These are phyloP conservation scores for Clohesyomyces aquaticus DNA, from an alignment of 495 filamentous ascomycete species.

Conservation along the genomic window DNA sequence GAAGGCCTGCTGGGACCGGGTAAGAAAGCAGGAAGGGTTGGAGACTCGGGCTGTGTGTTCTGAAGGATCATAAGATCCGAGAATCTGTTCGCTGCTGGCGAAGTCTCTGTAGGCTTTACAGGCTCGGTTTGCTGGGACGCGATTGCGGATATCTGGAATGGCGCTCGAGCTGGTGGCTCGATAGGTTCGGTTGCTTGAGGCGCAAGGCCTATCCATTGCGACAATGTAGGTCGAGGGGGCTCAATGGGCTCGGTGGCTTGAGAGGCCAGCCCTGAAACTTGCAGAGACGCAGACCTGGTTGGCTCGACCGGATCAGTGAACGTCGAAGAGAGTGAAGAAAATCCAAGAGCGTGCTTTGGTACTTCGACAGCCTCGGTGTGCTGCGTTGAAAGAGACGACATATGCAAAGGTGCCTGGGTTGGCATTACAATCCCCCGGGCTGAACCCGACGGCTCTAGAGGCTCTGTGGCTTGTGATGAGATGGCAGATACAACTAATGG, in stretches of 20 bases:
- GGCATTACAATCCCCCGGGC: neutral
- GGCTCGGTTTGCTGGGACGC: conserved; percentile 36
- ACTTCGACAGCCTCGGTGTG: conserved; percentile 32
- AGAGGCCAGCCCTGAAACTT: neutral
- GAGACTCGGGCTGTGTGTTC: conserved; percentile 37
- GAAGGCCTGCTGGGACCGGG: conserved; percentile 29
- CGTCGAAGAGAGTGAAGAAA: conserved; percentile 56
- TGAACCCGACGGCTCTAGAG: neutral
- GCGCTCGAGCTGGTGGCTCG: conserved; percentile 20
- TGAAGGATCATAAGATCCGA: conserved; percentile 36
- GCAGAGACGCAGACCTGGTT: neutral
- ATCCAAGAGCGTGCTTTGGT: conserved; percentile 31
- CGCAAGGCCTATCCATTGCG: conserved; percentile 56
- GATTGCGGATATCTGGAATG: conserved; percentile 52
- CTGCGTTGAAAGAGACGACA: conserved; percentile 19
- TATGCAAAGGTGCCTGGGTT: neutral
- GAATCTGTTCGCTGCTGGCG: conserved; percentile 13
- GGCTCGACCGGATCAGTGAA: conserved; percentile 55
- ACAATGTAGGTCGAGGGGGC: conserved; percentile 16
- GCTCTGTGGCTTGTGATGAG: conserved; percentile 21
- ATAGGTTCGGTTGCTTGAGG: conserved; percentile 56
- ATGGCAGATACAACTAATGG: conserved; percentile 11
- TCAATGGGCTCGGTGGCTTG: conserved; percentile 53
- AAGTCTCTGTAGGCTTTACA: neutral
- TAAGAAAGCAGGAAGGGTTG: conserved; percentile 29